A percentile compares a stretch with the other conserved stretches of the same genome.
Evolutionary conservation across 1,284 basidiomycete genomes (phyloP).

Genomic region (Pyrrhoderma noxium): DNA sequence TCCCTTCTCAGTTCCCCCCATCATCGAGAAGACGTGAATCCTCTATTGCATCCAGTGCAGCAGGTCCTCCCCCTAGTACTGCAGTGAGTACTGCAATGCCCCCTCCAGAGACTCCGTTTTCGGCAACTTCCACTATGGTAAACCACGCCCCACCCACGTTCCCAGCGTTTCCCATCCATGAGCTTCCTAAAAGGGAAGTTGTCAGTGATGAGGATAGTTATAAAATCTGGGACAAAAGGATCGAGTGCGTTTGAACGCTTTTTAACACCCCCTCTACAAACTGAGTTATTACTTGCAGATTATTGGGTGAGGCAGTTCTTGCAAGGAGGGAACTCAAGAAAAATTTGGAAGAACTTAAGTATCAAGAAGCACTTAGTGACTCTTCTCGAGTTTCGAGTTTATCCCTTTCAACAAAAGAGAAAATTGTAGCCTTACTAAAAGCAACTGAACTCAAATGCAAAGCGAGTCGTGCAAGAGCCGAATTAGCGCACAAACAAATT

Average conservation of each 20-base stretch:
- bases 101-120: slow-evolving; percentile 9
- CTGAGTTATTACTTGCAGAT: not conserved
- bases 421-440: not conserved
- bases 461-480: slow-evolving; percentile 22
- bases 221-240: slow-evolving; percentile 14
- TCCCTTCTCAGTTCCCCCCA: too few species aligned
- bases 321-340: slow-evolving; percentile 1
- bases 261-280: too few species aligned
- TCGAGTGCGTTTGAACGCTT: slow-evolving; percentile 10
- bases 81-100: not conserved
- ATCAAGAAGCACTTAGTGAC: not conserved
- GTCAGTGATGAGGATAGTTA: slow-evolving; percentile 6
- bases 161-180: too few species aligned
- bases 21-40: too few species aligned
- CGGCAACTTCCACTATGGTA: not conserved
- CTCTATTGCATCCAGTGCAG: too few species aligned
- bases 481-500: slow-evolving; percentile 25
- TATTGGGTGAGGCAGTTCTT: slow-evolving; percentile 1
- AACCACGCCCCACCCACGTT: too few species aligned
- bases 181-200: not conserved
- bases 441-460: not conserved
- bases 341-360: slow-evolving; percentile 2
- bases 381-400: too few species aligned
- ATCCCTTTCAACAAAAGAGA: too few species aligned
- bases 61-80: not conserved